Evolutionary conservation across 2,329 filamentous ascomycete species (phyloP).

Genomic region (Colletotrichum godetiae): DNA sequence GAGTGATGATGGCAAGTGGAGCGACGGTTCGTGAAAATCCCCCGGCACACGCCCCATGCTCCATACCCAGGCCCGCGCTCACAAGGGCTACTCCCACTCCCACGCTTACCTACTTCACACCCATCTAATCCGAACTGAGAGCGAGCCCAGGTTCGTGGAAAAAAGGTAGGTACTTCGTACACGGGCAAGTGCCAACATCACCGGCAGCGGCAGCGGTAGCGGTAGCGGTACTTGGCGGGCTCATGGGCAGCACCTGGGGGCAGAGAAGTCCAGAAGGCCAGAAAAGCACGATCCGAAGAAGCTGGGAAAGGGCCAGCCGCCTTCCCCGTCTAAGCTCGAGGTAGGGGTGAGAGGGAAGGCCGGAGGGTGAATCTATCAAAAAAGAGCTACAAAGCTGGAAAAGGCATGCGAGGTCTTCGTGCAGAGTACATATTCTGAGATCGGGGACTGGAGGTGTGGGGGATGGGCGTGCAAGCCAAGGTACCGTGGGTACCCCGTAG

Average conservation of each 20-base stretch:
- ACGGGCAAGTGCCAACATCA: not conserved
- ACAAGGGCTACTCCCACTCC: not conserved
- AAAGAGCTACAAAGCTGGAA: not conserved
- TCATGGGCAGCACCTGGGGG: no score
- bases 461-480: no score
- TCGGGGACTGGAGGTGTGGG: conserved; percentile 3
- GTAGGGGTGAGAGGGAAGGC: not conserved
- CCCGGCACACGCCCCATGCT: not conserved
- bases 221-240: not conserved
- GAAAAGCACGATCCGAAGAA: conserved; percentile 27
- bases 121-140: not conserved
- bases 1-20: conserved; percentile 22
- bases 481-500: no score
- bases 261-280: not conserved
- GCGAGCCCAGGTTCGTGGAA: not conserved
- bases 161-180: not conserved
- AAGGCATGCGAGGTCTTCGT: not conserved
- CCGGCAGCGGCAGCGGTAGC: not conserved
- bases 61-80: not conserved
- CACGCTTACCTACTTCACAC: not conserved
- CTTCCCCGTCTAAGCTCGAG: not conserved
- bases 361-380: not conserved
- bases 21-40: conserved; percentile 28
- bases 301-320: conserved; percentile 10
- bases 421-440: not conserved